These are phyloP conservation scores for Elsinoe australis DNA, from an alignment of 2,329 filamentous ascomycete species.

Conservation along the genomic window DNA sequence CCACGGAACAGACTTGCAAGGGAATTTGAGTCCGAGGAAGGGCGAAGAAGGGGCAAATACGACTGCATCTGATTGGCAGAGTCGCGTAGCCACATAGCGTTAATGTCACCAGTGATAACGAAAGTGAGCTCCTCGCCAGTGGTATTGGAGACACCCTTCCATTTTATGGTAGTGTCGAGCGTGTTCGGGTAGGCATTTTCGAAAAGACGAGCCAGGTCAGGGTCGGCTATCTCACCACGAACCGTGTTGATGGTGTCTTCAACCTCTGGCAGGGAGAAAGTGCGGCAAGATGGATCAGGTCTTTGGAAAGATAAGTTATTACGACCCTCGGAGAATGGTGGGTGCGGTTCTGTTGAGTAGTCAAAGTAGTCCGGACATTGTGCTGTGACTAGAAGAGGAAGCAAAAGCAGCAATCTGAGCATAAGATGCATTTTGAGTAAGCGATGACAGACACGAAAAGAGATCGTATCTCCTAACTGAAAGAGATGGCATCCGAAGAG, in stretches of 20 bases:
- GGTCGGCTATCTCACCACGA: constrained; percentile 35
- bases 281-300: constrained; percentile 38
- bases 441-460: too few species aligned
- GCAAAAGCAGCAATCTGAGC: neutral
- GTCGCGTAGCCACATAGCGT: constrained; percentile 49
- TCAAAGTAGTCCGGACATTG: constrained; percentile 40
- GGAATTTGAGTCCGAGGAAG: constrained; percentile 48
- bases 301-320: constrained; percentile 42
- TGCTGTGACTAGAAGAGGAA: constrained; percentile 21
- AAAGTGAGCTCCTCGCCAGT: constrained; percentile 57
- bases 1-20: constrained; percentile 62
- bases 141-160: constrained; percentile 55
- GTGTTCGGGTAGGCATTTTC: constrained; percentile 68
- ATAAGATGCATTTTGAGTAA: constrained; percentile 2
- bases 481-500: too few species aligned
- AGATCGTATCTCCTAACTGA: too few species aligned
- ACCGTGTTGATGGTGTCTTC: constrained; percentile 35
- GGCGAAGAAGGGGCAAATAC: constrained; percentile 54
- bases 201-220: constrained; percentile 63
- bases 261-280: constrained; percentile 39
- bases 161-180: constrained; percentile 63
- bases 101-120: constrained; percentile 48
- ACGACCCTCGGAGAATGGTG: constrained; percentile 37
- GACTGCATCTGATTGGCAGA: constrained; percentile 64
- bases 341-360: constrained; percentile 36